A percentile compares a stretch with the other conserved stretches of the same genome.
phyloP scores from a whole-genome alignment of 2,329 filamentous ascomycete genomes.

The Fusarium brachygibbosum region DNA sequence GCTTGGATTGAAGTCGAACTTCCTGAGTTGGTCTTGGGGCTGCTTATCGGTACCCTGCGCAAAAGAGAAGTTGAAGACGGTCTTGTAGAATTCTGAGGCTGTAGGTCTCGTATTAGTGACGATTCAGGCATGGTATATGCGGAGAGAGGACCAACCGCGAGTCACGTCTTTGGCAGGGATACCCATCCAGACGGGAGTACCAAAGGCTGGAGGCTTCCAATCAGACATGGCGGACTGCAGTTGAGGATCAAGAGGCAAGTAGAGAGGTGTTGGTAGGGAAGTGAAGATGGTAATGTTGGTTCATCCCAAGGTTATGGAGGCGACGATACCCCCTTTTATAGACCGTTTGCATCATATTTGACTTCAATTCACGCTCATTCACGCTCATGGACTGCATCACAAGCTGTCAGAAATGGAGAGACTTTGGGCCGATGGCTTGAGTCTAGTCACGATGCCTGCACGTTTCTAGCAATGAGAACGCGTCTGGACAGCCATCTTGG shows the following conservation, averaged over 20 bases:
- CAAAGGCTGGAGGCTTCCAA: conserved; percentile 51
- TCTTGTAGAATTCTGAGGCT: conserved; percentile 50
- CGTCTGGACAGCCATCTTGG: conserved; percentile 31
- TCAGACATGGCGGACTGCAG: conserved; percentile 40
- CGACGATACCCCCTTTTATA: conserved; percentile 34
- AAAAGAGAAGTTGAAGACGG: conserved; percentile 49
- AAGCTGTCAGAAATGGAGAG: conserved; percentile 26
- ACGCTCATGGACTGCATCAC: neutral
- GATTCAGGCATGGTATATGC: neutral
- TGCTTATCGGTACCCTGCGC: conserved; percentile 31
- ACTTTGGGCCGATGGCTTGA: conserved; percentile 44
- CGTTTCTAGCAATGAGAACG: conserved; percentile 39
- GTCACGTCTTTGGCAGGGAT: conserved; percentile 49
- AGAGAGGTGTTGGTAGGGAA: no score
- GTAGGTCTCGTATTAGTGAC: conserved; percentile 2
- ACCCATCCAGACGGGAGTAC: conserved; percentile 49
- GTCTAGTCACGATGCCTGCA: conserved; percentile 33
- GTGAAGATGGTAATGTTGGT: conserved; percentile 7
- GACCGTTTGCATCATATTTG: neutral
- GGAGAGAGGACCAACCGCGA: conserved; percentile 40
- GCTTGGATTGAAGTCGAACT: conserved; percentile 51
- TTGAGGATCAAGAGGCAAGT: neutral
- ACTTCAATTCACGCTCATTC: conserved; percentile 10
- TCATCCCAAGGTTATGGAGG: neutral
- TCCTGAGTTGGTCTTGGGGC: conserved; percentile 34